phyloP scores from a whole-genome alignment of 805 yeast species.

The Ogataea naganishii region DNA sequence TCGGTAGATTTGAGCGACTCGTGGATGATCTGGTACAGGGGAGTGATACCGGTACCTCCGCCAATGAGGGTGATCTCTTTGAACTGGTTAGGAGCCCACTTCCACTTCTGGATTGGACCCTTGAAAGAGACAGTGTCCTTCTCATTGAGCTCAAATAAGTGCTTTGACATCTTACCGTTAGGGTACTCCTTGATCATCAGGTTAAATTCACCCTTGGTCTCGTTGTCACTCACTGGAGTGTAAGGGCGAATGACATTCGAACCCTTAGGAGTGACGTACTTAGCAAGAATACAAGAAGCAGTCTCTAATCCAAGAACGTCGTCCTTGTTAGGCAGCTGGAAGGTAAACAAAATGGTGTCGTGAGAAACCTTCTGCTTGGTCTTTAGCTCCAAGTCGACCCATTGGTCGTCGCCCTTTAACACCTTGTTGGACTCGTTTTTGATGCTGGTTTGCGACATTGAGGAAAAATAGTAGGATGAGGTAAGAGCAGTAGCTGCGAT shows the following conservation, averaged over 20 bases:
- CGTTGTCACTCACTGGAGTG: constrained; percentile 76
- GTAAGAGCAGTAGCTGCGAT: constrained; percentile 42
- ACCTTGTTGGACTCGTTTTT: constrained; percentile 33
- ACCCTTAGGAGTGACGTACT: constrained; percentile 78
- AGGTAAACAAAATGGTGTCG: constrained; percentile 62
- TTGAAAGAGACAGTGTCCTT: constrained; percentile 83
- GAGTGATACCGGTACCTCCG: constrained; percentile 97
- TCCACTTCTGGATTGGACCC: constrained; percentile 91
- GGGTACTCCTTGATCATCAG: constrained; percentile 80
- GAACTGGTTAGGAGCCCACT: constrained; percentile 81
- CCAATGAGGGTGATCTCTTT: constrained; percentile 77
- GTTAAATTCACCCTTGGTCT: constrained; percentile 65
- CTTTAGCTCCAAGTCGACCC: constrained; percentile 60
- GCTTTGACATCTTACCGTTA: constrained; percentile 83
- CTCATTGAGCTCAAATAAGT: constrained; percentile 59
- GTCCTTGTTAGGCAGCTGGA: constrained; percentile 60
- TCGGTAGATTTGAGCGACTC: constrained; percentile 69
- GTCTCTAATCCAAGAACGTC: constrained; percentile 66
- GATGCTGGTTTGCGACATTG: constrained; percentile 13
- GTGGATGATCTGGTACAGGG: constrained; percentile 80
- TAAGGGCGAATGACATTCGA: constrained; percentile 78
- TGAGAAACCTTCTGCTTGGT: constrained; percentile 40
- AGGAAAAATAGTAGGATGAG: constrained; percentile 25
- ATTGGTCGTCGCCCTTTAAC: constrained; percentile 55
- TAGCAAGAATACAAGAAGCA: constrained; percentile 77